phyloP scores from a whole-genome alignment of 2,329 filamentous ascomycete species.

The Xylariaceae sp. region DNA sequence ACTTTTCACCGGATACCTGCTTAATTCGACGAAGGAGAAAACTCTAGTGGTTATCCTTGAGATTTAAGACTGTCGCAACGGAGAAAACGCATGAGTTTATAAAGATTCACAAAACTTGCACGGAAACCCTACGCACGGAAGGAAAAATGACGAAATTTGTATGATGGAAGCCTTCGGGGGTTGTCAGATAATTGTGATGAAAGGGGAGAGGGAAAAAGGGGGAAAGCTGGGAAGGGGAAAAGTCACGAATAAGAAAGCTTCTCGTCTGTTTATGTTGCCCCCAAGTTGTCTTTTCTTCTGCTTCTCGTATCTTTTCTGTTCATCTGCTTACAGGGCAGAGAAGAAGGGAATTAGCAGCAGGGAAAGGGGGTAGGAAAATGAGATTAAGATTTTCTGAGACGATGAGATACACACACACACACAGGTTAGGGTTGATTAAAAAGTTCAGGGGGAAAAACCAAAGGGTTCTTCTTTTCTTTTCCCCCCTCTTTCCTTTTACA shows the following conservation, averaged over 20 bases:
- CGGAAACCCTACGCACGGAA: constrained; percentile 4
- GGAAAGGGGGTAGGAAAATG: no score
- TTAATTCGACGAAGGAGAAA: constrained; percentile 5
- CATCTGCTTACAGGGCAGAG: constrained; percentile 8
- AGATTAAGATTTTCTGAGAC: no score
- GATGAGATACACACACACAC: no score
- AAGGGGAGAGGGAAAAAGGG: background rate
- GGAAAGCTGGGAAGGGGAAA: no score
- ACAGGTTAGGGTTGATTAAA: constrained; percentile 10
- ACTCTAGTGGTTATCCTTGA: constrained; percentile 1
- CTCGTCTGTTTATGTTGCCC: no score
- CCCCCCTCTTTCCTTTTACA: no score
- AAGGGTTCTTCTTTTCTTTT: no score
- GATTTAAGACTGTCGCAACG: constrained; percentile 2
- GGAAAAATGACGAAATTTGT: constrained; percentile 4
- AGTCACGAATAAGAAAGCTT: no score
- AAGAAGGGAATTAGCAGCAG: background rate
- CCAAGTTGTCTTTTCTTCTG: no score
- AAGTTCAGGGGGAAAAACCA: background rate
- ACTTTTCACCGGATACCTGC: constrained; percentile 9
- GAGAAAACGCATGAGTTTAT: background rate
- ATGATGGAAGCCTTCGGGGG: constrained; percentile 6
- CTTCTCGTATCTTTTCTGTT: constrained; percentile 6
- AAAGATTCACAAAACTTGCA: constrained; percentile 7
- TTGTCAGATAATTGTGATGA: background rate